Conservation (phyloP, 495 filamentous ascomycete genomes). For the Podospora sp. region DNA sequence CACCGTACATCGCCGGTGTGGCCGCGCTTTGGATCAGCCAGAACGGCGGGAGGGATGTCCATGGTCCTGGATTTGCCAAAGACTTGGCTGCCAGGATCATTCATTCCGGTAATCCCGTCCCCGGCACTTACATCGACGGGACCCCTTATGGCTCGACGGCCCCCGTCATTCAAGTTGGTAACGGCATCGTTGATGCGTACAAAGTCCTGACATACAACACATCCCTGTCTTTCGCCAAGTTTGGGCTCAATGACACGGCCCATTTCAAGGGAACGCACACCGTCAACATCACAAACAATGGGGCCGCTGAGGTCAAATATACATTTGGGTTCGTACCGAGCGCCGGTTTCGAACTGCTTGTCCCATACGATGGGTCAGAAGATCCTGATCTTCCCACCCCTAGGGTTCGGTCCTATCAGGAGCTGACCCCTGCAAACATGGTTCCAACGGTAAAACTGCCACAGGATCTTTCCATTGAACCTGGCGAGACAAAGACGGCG, state of each 20-base stretch:
- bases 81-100: constrained; percentile 40
- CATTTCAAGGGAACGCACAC: constrained; percentile 40
- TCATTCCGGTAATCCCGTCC: constrained; percentile 37
- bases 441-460: constrained; percentile 10
- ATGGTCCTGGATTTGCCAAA: constrained; percentile 40
- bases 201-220: constrained; percentile 47
- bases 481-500: constrained; percentile 10
- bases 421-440: constrained; percentile 4
- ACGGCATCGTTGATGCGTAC: constrained; percentile 48
- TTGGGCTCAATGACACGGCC: constrained; percentile 50
- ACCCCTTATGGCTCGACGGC: constrained; percentile 36
- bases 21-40: constrained; percentile 45
- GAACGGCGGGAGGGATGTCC: constrained; percentile 33
- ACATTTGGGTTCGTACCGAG: constrained; percentile 24
- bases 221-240: constrained; percentile 39
- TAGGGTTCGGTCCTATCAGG: neutral
- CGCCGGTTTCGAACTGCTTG: neutral
- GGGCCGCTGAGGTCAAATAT: constrained; percentile 38
- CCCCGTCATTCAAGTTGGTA: constrained; percentile 49
- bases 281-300: constrained; percentile 49
- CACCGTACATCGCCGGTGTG: constrained; percentile 50
- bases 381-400: neutral
- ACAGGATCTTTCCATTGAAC: neutral
- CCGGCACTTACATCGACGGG: neutral
- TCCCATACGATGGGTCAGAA: constrained; percentile 2